Evolutionary conservation across 768 basidiomycete genomes (phyloP).

Genomic region (Coprinopsis marcescibilis): DNA sequence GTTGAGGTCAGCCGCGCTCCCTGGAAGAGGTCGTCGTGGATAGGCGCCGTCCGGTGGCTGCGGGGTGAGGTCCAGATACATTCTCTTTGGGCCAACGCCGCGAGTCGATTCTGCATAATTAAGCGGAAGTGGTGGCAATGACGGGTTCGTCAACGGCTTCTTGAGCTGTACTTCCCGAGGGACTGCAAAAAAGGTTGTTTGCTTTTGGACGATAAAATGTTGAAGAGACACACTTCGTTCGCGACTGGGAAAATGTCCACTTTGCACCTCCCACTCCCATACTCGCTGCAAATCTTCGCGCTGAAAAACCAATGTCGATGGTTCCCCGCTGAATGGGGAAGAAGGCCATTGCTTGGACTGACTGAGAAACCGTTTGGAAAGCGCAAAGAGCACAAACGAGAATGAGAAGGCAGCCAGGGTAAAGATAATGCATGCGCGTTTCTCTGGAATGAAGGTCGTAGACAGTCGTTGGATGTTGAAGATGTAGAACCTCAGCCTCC

Average conservation of each 20-base stretch:
- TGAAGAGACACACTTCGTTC: slow-evolving; percentile 58
- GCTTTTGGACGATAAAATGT: too few species aligned
- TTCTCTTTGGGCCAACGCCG: slow-evolving; percentile 72
- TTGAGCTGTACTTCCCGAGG: slow-evolving; percentile 63
- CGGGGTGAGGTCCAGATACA: slow-evolving; percentile 68
- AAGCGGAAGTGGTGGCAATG: slow-evolving; percentile 56
- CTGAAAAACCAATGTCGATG: slow-evolving; percentile 68
- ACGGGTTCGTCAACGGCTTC: slow-evolving; percentile 60
- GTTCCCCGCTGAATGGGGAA: slow-evolving; percentile 40
- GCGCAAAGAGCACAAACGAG: too few species aligned
- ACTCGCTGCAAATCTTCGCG: slow-evolving; percentile 81
- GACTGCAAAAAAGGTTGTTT: slow-evolving; percentile 43
- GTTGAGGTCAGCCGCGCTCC: slow-evolving; percentile 86
- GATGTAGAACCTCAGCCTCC: too few species aligned
- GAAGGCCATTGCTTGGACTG: too few species aligned
- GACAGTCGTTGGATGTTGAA: too few species aligned
- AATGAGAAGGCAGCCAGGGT: too few species aligned
- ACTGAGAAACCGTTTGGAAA: too few species aligned
- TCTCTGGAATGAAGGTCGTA: too few species aligned
- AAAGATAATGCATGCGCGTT: too few species aligned
- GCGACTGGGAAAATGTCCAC: slow-evolving; percentile 90
- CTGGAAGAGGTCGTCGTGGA: slow-evolving; percentile 81
- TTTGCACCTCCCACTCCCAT: slow-evolving; percentile 93
- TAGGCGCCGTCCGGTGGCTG: slow-evolving; percentile 64
- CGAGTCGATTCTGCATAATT: slow-evolving; percentile 38